Conservation (phyloP, 768 basidiomycete genomes). For the Lactarius deliciosus region DNA sequence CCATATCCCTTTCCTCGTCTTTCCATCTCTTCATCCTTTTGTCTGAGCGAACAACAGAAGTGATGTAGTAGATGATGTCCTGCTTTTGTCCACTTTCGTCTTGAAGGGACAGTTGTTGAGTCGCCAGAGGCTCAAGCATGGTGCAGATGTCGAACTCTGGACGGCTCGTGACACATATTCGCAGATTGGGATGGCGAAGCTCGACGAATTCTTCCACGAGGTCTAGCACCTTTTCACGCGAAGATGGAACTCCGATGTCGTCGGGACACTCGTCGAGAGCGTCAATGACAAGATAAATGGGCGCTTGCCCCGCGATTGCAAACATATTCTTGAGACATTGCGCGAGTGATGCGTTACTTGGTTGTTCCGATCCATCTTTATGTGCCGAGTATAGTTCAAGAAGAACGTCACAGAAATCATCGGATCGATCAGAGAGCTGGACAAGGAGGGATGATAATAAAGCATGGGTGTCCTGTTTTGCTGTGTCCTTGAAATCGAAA, state of each 20-base stretch:
- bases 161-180: neutral
- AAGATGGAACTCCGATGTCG: neutral
- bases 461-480: neutral
- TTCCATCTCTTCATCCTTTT: neutral
- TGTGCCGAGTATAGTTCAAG: neutral
- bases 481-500: neutral
- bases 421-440: conserved; percentile 11
- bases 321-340: conserved; percentile 11
- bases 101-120: neutral
- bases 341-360: neutral
- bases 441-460: conserved; percentile 2
- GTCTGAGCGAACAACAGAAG: neutral
- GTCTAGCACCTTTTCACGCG: neutral
- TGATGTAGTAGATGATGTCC: neutral
- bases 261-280: conserved; percentile 4
- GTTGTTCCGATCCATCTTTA: neutral
- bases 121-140: neutral
- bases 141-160: neutral
- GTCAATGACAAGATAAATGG: neutral
- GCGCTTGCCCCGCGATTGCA: neutral
- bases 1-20: neutral
- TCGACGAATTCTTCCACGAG: neutral
- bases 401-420: neutral
- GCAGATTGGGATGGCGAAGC: neutral
- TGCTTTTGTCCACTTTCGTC: neutral